Evolutionary conservation across 176 grass and related monocot genomes (phyloP), one percentile per base, ranked within the genome.

Genomic region (Aegilops sharonensis): DNA sequence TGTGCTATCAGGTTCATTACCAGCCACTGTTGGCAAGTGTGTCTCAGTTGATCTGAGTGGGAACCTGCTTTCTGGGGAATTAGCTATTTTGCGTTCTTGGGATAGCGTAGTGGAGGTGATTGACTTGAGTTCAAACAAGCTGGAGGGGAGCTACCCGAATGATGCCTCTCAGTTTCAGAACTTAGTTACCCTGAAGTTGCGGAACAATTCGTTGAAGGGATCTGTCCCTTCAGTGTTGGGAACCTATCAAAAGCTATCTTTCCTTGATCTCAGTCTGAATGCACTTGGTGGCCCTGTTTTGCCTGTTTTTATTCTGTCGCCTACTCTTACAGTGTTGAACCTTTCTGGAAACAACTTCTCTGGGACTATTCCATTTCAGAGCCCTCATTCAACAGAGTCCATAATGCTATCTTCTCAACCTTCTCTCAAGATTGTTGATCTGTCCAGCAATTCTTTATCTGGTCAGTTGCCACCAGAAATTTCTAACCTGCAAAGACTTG

Each of bases 71-170:
- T 78, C 79, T 81, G 88, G 92, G 72, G 87, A 92, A 74, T 83
- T 99, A 85, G 87, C 94, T 65, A 85, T 91, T 76, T 73, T 99
- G 62, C 89, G 82, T 63, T 82, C 81, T 59, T 99, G 97, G 97
- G 92, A 83, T 85, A 78, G 85, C 75, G 85, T 82, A 48, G 64
- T 94, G 36, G 90, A 96, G 89, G 83, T 25, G 71, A 91, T 99
- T 78, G 97, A 99, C 66, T 85, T 99, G 76, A 99, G 97, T 66
- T 99, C 94, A 87, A 99, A 99, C 81, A 83, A 79, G 81, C 68
- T 99, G 66, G 87, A 56, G n/a, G 97, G 94, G 52, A 89, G 79
- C 77, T 96, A 88, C 72, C 97, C 94, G n/a, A 90, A 97, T 75
- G 94, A 91, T 56, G 81, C 86, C 36, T 85, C 94, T 52, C 92